These are phyloP conservation scores for Sporisorium exsertum DNA, from an alignment of 1,284 basidiomycete genomes.

Conservation along the genomic window DNA sequence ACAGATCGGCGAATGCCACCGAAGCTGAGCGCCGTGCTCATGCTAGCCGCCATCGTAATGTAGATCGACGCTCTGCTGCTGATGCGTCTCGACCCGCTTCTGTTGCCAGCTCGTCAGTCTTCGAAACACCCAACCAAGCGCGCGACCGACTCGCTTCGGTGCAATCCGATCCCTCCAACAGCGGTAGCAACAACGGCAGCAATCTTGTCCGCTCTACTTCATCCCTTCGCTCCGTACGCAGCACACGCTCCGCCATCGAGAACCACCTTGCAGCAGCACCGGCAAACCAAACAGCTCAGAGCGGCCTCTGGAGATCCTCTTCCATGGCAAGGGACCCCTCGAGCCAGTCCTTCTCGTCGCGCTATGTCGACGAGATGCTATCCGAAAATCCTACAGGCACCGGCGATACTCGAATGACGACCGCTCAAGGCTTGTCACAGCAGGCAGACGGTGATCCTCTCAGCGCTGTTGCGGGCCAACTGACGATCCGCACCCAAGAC, in stretches of 20 bases:
- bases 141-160: slow-evolving; percentile 22
- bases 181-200: not conserved
- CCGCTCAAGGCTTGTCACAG: slow-evolving; percentile 5
- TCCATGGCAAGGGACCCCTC: slow-evolving; percentile 4
- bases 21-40: slow-evolving; percentile 6
- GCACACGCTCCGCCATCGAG: slow-evolving; percentile 12
- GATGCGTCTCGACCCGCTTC: not conserved
- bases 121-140: slow-evolving; percentile 23
- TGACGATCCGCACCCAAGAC: slow-evolving; percentile 8
- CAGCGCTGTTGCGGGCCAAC: not conserved
- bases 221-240: slow-evolving; percentile 13
- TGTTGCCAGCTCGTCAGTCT: slow-evolving; percentile 3
- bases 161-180: slow-evolving; percentile 11
- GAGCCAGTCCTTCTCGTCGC: slow-evolving; percentile 13
- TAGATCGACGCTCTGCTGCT: slow-evolving; percentile 7
- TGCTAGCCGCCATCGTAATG: slow-evolving; percentile 3
- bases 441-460: not conserved
- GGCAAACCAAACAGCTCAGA: not conserved
- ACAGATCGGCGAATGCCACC: not conserved
- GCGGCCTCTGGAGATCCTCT: slow-evolving; percentile 1
- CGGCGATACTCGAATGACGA: not conserved
- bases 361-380: slow-evolving; percentile 1
- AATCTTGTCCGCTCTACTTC: slow-evolving; percentile 1
- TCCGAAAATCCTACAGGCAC: not conserved
- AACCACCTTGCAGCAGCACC: not conserved